phyloP scores from a whole-genome alignment of 176 grass and related monocot genomes.

The Avena atlantica region DNA sequence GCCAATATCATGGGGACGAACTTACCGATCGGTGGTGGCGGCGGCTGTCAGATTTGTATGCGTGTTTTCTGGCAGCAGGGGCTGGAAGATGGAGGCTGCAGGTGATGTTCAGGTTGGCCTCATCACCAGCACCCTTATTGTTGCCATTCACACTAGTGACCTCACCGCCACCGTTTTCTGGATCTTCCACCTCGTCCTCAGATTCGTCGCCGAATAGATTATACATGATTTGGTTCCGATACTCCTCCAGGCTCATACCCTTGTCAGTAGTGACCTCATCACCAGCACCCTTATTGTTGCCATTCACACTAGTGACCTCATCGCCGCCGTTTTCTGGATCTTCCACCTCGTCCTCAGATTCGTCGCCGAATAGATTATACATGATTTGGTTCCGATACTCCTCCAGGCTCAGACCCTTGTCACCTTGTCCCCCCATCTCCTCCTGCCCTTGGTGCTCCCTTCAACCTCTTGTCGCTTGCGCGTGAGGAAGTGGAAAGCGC shows the following conservation, averaged over 20 bases:
- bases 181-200: constrained; percentile 52
- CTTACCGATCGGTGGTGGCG: constrained; percentile 14
- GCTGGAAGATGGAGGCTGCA: neutral
- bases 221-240: constrained; percentile 61
- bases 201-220: constrained; percentile 64
- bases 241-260: constrained; percentile 36
- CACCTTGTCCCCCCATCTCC: neutral
- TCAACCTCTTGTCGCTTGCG: neutral
- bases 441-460: neutral
- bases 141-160: neutral
- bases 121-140: neutral
- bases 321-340: neutral
- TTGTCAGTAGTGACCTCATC: neutral
- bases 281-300: too few relatives aligned
- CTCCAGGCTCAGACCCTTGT: constrained; percentile 14
- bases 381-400: constrained; percentile 60
- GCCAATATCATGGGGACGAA: neutral
- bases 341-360: constrained; percentile 58
- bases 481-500: neutral
- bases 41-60: neutral
- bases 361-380: constrained; percentile 64
- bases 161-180: constrained; percentile 10
- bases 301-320: too few relatives aligned
- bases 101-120: neutral
- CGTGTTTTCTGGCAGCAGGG: neutral